Base-by-base conservation (phyloP, 2,329 filamentous ascomycete genomes). In the Cytospora piceicola region DNA sequence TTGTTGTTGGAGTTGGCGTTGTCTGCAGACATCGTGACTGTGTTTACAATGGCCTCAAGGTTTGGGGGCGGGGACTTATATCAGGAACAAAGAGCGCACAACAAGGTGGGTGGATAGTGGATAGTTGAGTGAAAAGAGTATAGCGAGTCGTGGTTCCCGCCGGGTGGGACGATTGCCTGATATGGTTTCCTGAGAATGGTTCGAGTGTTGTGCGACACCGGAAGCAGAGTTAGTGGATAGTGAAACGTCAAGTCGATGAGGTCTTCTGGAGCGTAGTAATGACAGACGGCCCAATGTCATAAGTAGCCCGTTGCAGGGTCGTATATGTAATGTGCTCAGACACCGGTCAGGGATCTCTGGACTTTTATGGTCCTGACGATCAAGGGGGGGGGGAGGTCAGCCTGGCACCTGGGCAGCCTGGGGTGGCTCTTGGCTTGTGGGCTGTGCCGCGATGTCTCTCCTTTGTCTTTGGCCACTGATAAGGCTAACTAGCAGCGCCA, bases 1-100 rank as follows among this genome's bases (percentile, higher is more conserved):
- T 70, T 65, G 64, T 14, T 62, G 60, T 55, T 74, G 67, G 74
- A 76, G 71, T 71, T 74, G 65, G 70, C 67, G 68, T 67, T 73
- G 61, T 75, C 72, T 55, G 72, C 71, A 70, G 73, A 75, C 74
- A 75, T 75, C 59, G 42, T 71, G 70, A 58, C 24, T 42, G 27
- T n/a, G 34, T 32, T 55, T 53, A 32, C 27, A 58, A 39, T 42
- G 42, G 36, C 36, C 36, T 39, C 36, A 39, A 39, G 36, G 55
- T 54, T 54, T 67, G 55, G 27, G 32, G 60, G 30, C 32, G 24
- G 27, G 24, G 32, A 60, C 55, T 65, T 67, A 64, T 68, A 66
- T 27, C 30, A 27, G 22, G 39, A 27, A 49, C 14, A 22, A 29
- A 29, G 49, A 27, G 34, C 20, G 32, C 54, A 58, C 62, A 32